Evolutionary conservation across 345 rosid species (phyloP).

Genomic region (Eucalyptus curtisii): DNA sequence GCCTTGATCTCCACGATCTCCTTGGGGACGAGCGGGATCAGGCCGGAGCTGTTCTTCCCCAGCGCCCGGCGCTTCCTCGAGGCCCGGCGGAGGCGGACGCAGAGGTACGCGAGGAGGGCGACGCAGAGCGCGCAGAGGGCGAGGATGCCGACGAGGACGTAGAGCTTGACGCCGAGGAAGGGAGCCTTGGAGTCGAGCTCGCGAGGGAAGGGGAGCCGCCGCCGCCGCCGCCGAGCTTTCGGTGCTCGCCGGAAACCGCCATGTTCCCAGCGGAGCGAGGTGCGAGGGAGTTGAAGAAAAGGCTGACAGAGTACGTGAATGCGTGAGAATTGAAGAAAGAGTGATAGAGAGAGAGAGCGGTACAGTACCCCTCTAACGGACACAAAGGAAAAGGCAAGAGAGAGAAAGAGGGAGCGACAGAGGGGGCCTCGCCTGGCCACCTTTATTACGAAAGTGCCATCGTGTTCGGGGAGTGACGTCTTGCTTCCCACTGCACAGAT

Average conservation of each 20-base stretch:
- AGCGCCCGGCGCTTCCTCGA: conserved; percentile 44
- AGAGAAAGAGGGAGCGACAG: background rate
- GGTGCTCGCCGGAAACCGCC: conserved; percentile 28
- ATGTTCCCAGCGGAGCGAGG: conserved; percentile 14
- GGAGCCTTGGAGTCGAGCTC: conserved; percentile 20
- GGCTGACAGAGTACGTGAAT: background rate
- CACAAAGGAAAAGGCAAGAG: background rate
- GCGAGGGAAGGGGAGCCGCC: background rate
- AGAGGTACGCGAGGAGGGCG: conserved; percentile 24
- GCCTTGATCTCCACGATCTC: conserved; percentile 63
- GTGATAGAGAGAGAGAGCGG: background rate
- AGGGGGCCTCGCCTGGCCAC: background rate
- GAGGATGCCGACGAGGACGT: conserved; percentile 40
- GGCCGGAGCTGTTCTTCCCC: conserved; percentile 61
- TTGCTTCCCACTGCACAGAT: background rate
- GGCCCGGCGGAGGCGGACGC: conserved; percentile 28
- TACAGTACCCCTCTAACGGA: conserved; percentile 12
- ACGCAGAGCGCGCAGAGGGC: conserved; percentile 15
- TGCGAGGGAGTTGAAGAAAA: background rate
- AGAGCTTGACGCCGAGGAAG: conserved; percentile 44
- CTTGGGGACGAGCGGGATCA: conserved; percentile 61
- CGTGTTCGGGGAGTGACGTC: background rate
- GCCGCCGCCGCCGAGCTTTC: background rate
- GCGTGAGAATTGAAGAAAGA: background rate
- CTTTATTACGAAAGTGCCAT: background rate